A percentile compares a stretch with the other conserved stretches of the same genome.
phyloP scores from a whole-genome alignment of 2,329 filamentous ascomycete genomes.

The Claviceps arundinis region DNA sequence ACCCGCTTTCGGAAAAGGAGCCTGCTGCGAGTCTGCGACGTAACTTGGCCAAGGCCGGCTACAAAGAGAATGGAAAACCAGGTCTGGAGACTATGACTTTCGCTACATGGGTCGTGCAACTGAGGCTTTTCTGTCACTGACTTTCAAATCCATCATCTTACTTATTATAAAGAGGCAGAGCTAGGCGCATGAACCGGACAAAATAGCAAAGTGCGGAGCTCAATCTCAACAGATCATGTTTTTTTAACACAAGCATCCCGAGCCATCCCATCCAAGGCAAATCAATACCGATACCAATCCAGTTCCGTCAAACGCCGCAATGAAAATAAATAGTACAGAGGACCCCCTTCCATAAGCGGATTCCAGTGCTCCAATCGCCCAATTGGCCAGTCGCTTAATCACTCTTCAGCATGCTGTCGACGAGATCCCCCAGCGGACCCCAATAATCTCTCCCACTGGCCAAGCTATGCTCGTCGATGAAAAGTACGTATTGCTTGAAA shows the following conservation, averaged over 20 bases:
- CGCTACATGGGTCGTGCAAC: neutral
- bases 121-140: neutral
- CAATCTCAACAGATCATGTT: neutral
- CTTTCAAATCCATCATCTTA: neutral
- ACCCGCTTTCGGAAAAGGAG: neutral
- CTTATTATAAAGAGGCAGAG: neutral
- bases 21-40: neutral
- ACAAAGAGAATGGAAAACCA: neutral
- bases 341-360: neutral
- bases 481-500: conserved; percentile 99
- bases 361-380: neutral
- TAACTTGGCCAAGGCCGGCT: neutral
- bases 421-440: conserved; percentile 86
- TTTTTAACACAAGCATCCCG: neutral
- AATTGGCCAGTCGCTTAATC: conserved; percentile 39
- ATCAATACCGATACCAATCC: neutral
- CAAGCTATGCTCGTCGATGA: conserved; percentile 90
- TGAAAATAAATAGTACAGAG: conserved; percentile 7
- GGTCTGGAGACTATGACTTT: neutral
- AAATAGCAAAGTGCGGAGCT: neutral
- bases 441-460: conserved; percentile 94
- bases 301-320: conserved; percentile 11
- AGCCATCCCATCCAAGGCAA: neutral
- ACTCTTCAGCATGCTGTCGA: conserved; percentile 94
- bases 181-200: neutral